Percentiles rank a stretch among this genome's conserved stretches.
Evolutionary conservation across 805 yeast genomes (phyloP).

Genomic region (Hanseniaspora vineae): DNA sequence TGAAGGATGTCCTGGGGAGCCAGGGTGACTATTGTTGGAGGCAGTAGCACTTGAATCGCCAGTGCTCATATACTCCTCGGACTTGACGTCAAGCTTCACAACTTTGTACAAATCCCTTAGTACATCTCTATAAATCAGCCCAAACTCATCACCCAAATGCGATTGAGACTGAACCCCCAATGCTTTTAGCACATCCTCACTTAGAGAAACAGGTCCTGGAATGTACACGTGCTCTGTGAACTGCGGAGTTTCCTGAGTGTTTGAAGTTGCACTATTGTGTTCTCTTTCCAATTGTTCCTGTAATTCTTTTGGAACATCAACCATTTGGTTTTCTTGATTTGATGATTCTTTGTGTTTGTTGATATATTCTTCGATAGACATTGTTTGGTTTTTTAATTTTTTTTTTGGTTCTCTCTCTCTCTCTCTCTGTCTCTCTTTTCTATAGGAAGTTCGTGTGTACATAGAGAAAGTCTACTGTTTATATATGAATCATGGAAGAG

Average conservation of each 20-base stretch:
- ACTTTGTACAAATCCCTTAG: constrained; percentile 57
- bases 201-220: constrained; percentile 82
- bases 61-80: neutral
- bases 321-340: no score
- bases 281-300: neutral
- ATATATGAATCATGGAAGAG: no score
- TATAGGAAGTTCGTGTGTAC: neutral
- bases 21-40: no score
- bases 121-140: constrained; percentile 55
- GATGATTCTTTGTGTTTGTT: neutral
- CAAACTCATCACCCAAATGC: constrained; percentile 83
- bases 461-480: no score
- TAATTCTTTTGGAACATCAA: neutral
- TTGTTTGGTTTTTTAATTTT: neutral
- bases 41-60: no score
- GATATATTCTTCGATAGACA: neutral
- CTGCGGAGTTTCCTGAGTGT: no score
- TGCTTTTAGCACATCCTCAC: constrained; percentile 65
- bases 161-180: constrained; percentile 75
- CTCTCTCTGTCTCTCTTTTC: neutral
- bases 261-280: constrained; percentile 13
- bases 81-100: constrained; percentile 46
- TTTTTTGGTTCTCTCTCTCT: neutral
- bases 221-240: constrained; percentile 31
- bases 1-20: no score